These are phyloP conservation scores for Albugo laibachii DNA, from an alignment of 352 stramenopile species.

Conservation along the genomic window DNA sequence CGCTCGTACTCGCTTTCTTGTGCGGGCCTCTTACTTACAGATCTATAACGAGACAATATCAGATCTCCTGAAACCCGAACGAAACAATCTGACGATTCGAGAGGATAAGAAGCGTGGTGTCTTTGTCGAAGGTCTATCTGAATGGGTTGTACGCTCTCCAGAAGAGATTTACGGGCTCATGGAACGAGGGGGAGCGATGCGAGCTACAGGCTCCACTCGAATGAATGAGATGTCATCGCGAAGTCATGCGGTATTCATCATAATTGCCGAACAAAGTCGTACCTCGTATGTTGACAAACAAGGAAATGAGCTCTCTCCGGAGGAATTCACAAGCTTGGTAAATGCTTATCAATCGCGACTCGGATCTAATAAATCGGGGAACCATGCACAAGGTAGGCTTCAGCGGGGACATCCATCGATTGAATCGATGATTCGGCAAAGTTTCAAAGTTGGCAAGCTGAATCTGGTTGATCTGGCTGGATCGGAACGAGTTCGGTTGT, in stretches of 20 bases:
- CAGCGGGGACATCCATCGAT: conserved; percentile 39
- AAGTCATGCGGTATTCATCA: conserved; percentile 88
- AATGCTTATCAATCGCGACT: conserved; percentile 38
- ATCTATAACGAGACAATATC: conserved; percentile 93
- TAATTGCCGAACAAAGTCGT: conserved; percentile 86
- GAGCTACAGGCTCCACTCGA: conserved; percentile 65
- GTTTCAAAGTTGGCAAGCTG: conserved; percentile 88
- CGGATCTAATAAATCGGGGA: not conserved
- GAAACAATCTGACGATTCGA: conserved; percentile 82
- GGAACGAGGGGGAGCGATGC: conserved; percentile 74
- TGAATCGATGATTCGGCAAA: conserved; percentile 80
- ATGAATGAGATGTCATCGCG: conserved; percentile 80
- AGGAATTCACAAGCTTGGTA: conserved; percentile 74
- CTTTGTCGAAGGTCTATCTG: conserved; percentile 87
- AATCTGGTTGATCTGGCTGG: conserved; percentile 87
- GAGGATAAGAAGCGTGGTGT: conserved; percentile 86
- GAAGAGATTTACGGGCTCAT: conserved; percentile 91
- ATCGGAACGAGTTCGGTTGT: conserved; percentile 78
- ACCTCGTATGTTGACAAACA: conserved; percentile 75
- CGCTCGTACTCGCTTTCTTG: conserved; percentile 74
- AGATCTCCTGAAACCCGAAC: conserved; percentile 86
- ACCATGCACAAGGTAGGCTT: conserved; percentile 12
- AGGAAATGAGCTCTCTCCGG: conserved; percentile 54
- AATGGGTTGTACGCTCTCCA: conserved; percentile 85
- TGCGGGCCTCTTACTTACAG: conserved; percentile 84